These are phyloP conservation scores for Yamadazyma tumulicola DNA, from an alignment of 805 yeast genomes.

Conservation along the genomic window DNA sequence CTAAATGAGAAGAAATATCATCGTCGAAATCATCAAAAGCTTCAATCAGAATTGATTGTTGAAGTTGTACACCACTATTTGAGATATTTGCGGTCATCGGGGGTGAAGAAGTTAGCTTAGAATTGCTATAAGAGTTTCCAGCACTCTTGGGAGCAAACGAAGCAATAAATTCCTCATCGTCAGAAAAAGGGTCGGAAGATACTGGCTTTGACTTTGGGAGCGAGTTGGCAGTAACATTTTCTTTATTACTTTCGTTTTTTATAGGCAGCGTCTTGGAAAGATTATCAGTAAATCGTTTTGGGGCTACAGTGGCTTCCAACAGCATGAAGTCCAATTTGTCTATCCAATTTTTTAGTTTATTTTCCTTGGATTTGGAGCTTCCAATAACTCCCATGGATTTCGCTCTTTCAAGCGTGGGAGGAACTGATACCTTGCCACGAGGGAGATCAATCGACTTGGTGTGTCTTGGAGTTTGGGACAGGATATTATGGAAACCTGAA, in stretches of 20 bases:
- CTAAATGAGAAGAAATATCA: not conserved
- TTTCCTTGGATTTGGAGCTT: not conserved
- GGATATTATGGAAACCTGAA: conserved; percentile 25
- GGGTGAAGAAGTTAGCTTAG: not conserved
- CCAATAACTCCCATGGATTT: conserved; percentile 28
- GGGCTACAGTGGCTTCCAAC: conserved; percentile 17
- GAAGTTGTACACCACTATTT: conserved; percentile 10
- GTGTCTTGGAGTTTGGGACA: conserved; percentile 28
- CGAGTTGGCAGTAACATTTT: too few relatives aligned
- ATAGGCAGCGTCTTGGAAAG: too few relatives aligned
- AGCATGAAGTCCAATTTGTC: conserved; percentile 15
- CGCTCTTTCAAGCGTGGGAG: conserved; percentile 37
- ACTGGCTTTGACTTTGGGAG: not conserved
- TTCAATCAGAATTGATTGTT: conserved; percentile 1
- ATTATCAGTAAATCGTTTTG: too few relatives aligned
- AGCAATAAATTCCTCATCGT: conserved; percentile 15
- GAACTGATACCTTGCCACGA: conserved; percentile 4
- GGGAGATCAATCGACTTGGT: conserved; percentile 28
- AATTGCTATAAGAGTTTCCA: not conserved
- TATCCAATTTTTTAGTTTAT: conserved; percentile 22
- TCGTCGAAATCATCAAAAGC: conserved; percentile 4
- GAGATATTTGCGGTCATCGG: conserved; percentile 1
- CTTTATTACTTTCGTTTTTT: too few relatives aligned
- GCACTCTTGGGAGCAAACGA: not conserved
- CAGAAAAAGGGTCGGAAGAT: conserved; percentile 17